Evolutionary conservation across 352 stramenopile genomes (phyloP).

Genomic region (Saprolegnia parasitica): DNA sequence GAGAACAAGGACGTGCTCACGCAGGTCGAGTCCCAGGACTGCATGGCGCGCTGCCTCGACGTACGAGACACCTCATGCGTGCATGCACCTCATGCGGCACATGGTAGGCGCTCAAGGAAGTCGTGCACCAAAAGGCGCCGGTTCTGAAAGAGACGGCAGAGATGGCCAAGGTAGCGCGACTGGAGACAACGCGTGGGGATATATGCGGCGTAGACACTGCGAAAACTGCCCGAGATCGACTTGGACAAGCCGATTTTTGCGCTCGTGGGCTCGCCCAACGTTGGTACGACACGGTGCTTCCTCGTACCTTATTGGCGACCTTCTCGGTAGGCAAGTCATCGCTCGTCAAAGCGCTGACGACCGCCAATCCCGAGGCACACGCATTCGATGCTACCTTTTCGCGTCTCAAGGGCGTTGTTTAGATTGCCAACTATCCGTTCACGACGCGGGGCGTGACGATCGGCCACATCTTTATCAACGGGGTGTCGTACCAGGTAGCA

Average conservation of each 20-base stretch:
- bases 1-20: constrained; percentile 64
- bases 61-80: constrained; percentile 33
- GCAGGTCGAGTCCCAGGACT: constrained; percentile 76
- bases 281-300: constrained; percentile 41
- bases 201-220: constrained; percentile 50
- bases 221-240: constrained; percentile 69
- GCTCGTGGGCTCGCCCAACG: constrained; percentile 78
- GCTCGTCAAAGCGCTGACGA: constrained; percentile 71
- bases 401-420: background rate
- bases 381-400: background rate
- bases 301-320: background rate
- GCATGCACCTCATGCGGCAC: constrained; percentile 18
- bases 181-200: too few species aligned
- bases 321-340: constrained; percentile 67
- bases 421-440: constrained; percentile 87
- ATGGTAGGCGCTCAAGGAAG: constrained; percentile 32
- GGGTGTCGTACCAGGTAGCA: constrained; percentile 76
- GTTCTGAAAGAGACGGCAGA: constrained; percentile 47
- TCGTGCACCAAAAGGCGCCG: constrained; percentile 41
- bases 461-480: constrained; percentile 81
- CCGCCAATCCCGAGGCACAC: constrained; percentile 67
- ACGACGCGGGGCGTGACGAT: constrained; percentile 84
- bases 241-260: constrained; percentile 78
- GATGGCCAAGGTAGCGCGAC: constrained; percentile 69
- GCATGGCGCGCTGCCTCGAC: constrained; percentile 67